Evolutionary conservation across 2,329 filamentous ascomycete species (phyloP).

Genomic region (Epichloe typhina): DNA sequence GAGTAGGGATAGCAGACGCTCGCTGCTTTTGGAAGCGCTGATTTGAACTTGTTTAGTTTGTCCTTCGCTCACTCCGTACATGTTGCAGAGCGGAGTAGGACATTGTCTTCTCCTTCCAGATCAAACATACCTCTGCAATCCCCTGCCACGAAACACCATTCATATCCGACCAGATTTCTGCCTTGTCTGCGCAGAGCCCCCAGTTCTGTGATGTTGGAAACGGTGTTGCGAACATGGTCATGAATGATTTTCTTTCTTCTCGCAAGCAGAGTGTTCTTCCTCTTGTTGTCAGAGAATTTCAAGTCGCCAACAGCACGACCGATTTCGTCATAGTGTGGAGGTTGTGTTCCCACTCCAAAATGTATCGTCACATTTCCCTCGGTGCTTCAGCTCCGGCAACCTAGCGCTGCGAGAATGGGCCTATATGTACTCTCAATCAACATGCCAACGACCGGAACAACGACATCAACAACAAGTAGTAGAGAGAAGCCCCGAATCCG

Average conservation of each 20-base stretch:
- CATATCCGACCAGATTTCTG: not conserved
- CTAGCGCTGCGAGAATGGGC: not conserved
- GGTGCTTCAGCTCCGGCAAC: not conserved
- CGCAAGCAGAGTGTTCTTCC: too few relatives aligned
- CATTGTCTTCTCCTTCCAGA: too few relatives aligned
- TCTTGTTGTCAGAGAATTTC: not conserved
- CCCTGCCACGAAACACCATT: conserved; percentile 4
- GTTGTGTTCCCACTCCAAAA: not conserved
- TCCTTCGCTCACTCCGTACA: too few relatives aligned
- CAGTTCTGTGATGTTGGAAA: not conserved
- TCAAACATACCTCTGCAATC: conserved; percentile 5
- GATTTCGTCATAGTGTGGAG: not conserved
- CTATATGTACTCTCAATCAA: not conserved
- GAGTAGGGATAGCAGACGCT: conserved; percentile 4
- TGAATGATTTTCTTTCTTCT: not conserved
- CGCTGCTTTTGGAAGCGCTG: conserved; percentile 5
- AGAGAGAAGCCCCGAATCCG: too few relatives aligned
- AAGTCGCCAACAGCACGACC: not conserved
- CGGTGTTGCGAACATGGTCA: conserved; percentile 1
- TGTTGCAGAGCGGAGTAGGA: too few relatives aligned
- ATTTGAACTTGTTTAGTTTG: not conserved
- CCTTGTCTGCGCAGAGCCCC: not conserved
- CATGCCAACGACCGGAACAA: too few relatives aligned
- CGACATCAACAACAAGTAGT: too few relatives aligned
- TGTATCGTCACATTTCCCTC: not conserved